These are phyloP conservation scores for Fistulinella prunicolor DNA, from an alignment of 768 basidiomycete species.

Conservation along the genomic window DNA sequence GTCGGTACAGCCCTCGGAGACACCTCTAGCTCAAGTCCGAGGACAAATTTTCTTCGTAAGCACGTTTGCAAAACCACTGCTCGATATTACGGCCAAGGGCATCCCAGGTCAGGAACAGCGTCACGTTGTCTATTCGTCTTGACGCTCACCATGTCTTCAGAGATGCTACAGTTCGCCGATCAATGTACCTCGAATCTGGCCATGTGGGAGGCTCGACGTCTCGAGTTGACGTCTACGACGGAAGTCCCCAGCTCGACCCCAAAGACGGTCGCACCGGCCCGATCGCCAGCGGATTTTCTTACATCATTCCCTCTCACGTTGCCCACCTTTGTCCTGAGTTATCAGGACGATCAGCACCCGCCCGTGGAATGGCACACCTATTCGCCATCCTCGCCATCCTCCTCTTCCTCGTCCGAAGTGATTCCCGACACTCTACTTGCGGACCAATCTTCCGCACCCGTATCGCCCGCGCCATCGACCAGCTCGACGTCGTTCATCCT, in stretches of 20 bases:
- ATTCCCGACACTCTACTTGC: slow-evolving; percentile 19
- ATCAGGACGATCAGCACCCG: slow-evolving; percentile 25
- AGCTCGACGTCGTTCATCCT: slow-evolving; percentile 26
- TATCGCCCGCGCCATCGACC: slow-evolving; percentile 29
- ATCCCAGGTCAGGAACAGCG: slow-evolving; percentile 58
- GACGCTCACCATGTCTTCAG: slow-evolving; percentile 35
- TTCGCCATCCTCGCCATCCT: slow-evolving; percentile 29
- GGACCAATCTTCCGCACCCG: slow-evolving; percentile 25
- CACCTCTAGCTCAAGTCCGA: slow-evolving; percentile 63
- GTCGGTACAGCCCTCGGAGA: slow-evolving; percentile 46
- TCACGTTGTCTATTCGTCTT: neutral
- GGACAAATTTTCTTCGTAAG: slow-evolving; percentile 90
- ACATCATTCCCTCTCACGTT: slow-evolving; percentile 58
- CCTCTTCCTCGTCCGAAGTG: slow-evolving; percentile 30
- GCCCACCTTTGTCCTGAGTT: slow-evolving; percentile 38
- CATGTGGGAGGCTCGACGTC: slow-evolving; percentile 59
- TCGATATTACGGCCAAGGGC: slow-evolving; percentile 68
- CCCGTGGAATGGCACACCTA: slow-evolving; percentile 26
- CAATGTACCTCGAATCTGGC: slow-evolving; percentile 69
- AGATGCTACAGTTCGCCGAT: slow-evolving; percentile 63
- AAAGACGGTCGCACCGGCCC: slow-evolving; percentile 25
- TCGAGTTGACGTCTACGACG: slow-evolving; percentile 33
- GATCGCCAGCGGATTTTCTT: slow-evolving; percentile 43
- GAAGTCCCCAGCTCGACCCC: slow-evolving; percentile 3
- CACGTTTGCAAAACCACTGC: slow-evolving; percentile 78